phyloP scores from a whole-genome alignment of 2,329 filamentous ascomycete species.

The Thermomyces lanuginosus region DNA sequence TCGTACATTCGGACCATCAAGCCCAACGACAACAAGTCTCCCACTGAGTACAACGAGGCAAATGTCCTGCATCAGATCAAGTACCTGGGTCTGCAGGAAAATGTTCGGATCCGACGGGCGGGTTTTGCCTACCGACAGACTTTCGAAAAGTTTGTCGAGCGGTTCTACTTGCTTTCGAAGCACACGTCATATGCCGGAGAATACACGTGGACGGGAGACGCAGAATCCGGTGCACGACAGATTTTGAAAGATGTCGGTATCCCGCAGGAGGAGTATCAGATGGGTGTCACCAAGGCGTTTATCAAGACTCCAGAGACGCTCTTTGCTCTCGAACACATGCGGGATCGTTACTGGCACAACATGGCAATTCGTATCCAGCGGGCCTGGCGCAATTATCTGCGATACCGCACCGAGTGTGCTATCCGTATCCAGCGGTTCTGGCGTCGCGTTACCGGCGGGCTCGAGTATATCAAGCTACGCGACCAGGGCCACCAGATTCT shows the following conservation, averaged over 20 bases:
- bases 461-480: slow-evolving; percentile 73
- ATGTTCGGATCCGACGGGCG: slow-evolving; percentile 89
- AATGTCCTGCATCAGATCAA: slow-evolving; percentile 98
- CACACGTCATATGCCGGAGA: slow-evolving; percentile 93
- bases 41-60: slow-evolving; percentile 73
- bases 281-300: slow-evolving; percentile 92
- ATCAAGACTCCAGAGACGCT: slow-evolving; percentile 96
- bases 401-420: slow-evolving; percentile 82
- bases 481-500: slow-evolving; percentile 76
- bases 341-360: slow-evolving; percentile 97
- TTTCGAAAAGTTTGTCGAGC: slow-evolving; percentile 95
- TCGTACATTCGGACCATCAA: slow-evolving; percentile 99
- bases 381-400: slow-evolving; percentile 90
- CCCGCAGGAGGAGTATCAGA: slow-evolving; percentile 85
- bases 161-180: slow-evolving; percentile 87
- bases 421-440: slow-evolving; percentile 90
- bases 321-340: slow-evolving; percentile 93
- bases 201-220: slow-evolving; percentile 86
- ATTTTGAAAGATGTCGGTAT: slow-evolving; percentile 96
- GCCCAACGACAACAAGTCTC: slow-evolving; percentile 96
- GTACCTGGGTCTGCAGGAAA: slow-evolving; percentile 97
- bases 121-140: slow-evolving; percentile 95
- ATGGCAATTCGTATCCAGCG: slow-evolving; percentile 97
- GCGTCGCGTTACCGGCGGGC: slow-evolving; percentile 79
- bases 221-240: slow-evolving; percentile 72